These are phyloP conservation scores for Apiotrichum akiyoshidainum DNA, from an alignment of 1,284 basidiomycete genomes.

Conservation along the genomic window DNA sequence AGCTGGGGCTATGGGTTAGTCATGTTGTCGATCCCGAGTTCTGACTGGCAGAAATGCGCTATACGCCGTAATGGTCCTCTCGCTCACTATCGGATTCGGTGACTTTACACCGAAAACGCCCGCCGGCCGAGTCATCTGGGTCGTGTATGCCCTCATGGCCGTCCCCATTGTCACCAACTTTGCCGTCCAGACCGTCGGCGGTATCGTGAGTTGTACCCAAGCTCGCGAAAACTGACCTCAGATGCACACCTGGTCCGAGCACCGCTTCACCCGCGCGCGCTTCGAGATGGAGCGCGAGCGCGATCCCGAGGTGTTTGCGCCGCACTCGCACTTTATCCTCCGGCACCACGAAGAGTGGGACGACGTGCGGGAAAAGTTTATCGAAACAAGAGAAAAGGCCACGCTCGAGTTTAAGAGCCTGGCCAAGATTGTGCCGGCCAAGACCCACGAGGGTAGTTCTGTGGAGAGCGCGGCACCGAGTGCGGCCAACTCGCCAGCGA, in stretches of 20 bases:
- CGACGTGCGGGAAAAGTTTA: conserved; percentile 21
- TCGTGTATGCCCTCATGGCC: conserved; percentile 51
- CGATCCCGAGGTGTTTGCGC: conserved; percentile 38
- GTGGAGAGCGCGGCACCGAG: not conserved
- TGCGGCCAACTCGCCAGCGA: no score
- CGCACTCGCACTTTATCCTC: conserved; percentile 45
- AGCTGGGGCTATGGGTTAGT: conserved; percentile 47
- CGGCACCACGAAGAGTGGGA: conserved; percentile 34
- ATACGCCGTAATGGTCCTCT: conserved; percentile 42
- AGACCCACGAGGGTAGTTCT: not conserved
- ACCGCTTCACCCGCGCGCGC: conserved; percentile 10
- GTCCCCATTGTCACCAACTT: conserved; percentile 54
- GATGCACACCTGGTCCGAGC: conserved; percentile 23
- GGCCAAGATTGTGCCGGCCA: not conserved
- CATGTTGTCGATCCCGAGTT: not conserved
- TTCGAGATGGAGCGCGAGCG: conserved; percentile 19
- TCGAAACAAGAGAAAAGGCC: conserved; percentile 8
- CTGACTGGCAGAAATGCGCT: conserved; percentile 26
- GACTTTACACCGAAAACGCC: conserved; percentile 41
- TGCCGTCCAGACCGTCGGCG: conserved; percentile 51
- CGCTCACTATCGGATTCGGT: conserved; percentile 49
- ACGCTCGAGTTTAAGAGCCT: not conserved
- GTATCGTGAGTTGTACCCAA: conserved; percentile 37
- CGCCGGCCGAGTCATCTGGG: conserved; percentile 47
- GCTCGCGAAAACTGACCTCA: not conserved